These are phyloP conservation scores for Hypoxylon cercidicola DNA, from an alignment of 495 filamentous ascomycete genomes.

Conservation along the genomic window DNA sequence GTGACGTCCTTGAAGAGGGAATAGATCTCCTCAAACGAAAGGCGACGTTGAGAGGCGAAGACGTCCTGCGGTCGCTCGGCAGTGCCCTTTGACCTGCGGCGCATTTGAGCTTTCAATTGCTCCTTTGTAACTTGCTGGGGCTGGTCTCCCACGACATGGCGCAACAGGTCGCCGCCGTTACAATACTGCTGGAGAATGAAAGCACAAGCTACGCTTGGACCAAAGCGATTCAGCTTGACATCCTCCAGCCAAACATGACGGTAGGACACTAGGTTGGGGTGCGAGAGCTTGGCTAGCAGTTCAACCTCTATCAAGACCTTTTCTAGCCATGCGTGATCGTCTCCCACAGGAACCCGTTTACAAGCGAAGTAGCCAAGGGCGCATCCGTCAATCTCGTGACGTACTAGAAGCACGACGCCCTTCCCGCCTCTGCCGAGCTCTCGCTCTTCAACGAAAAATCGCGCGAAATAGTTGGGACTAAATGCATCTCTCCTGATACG, in stretches of 20 bases:
- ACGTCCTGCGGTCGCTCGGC: constrained; percentile 56
- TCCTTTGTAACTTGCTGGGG: constrained; percentile 72
- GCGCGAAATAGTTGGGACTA: constrained; percentile 89
- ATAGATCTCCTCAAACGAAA: constrained; percentile 92
- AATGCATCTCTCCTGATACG: constrained; percentile 88
- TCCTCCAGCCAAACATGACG: constrained; percentile 97
- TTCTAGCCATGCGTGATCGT: constrained; percentile 95
- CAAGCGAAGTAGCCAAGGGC: constrained; percentile 90
- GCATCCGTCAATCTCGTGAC: constrained; percentile 88
- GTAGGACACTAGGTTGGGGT: constrained; percentile 97
- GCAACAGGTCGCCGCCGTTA: constrained; percentile 90
- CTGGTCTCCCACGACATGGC: constrained; percentile 80
- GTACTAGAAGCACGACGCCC: constrained; percentile 90
- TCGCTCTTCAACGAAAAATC: constrained; percentile 87
- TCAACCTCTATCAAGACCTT: constrained; percentile 94
- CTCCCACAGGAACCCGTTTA: constrained; percentile 94
- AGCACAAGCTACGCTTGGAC: constrained; percentile 91
- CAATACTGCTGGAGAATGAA: constrained; percentile 99
- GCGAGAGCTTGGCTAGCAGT: constrained; percentile 87
- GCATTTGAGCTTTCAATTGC: constrained; percentile 84
- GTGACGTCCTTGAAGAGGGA: constrained; percentile 97
- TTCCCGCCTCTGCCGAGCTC: constrained; percentile 92
- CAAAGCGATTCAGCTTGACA: constrained; percentile 81
- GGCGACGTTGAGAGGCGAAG: constrained; percentile 62
- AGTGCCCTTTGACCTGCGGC: constrained; percentile 76